Evolutionary conservation across 805 yeast genomes (phyloP).

Genomic region (Candida boleticola): DNA sequence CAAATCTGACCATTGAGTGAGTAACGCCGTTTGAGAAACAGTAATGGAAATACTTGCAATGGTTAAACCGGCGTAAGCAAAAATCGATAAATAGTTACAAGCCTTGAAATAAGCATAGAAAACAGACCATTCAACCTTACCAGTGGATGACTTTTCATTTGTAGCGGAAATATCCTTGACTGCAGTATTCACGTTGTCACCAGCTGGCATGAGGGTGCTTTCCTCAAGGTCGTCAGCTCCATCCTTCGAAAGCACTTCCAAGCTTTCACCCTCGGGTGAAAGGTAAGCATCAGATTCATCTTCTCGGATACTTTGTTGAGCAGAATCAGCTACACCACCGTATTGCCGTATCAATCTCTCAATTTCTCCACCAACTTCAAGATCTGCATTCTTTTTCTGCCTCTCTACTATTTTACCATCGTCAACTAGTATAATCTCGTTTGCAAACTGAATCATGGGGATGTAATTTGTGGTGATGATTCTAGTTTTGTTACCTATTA

Average conservation of each 20-base stretch:
- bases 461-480: constrained; percentile 40
- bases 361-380: constrained; percentile 34
- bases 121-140: constrained; percentile 26
- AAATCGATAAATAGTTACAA: constrained; percentile 25
- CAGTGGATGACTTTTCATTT: constrained; percentile 31
- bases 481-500: constrained; percentile 32
- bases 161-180: not conserved
- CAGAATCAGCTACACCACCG: constrained; percentile 12
- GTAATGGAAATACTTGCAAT: constrained; percentile 16
- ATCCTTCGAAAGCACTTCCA: not conserved
- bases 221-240: not conserved
- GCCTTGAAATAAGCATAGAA: constrained; percentile 29
- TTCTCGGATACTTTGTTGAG: constrained; percentile 13
- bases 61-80: constrained; percentile 21
- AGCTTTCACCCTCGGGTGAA: not conserved
- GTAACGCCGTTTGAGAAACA: constrained; percentile 23
- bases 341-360: constrained; percentile 11
- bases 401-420: constrained; percentile 30
- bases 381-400: constrained; percentile 49
- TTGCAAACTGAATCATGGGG: constrained; percentile 31
- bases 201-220: not conserved
- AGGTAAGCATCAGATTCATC: constrained; percentile 12
- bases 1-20: constrained; percentile 36
- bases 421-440: constrained; percentile 28
- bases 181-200: not conserved